Conservation (phyloP, 1,139 yeast genomes). For the Ogataea hybrid region DNA sequence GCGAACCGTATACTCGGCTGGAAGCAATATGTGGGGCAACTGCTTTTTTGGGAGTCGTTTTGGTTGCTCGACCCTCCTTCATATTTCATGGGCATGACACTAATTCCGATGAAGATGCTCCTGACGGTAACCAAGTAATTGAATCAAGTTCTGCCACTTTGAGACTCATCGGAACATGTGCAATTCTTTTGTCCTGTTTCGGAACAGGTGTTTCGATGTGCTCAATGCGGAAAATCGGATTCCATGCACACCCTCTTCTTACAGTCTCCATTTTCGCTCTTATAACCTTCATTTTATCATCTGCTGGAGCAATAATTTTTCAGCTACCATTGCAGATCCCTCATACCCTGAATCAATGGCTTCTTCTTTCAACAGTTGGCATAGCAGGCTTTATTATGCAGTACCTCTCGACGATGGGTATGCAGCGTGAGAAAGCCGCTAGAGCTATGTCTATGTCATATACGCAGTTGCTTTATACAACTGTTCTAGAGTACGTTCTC, state of each 20-base stretch:
- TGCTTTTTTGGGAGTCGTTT: slow-evolving; percentile 71
- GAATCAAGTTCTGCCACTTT: slow-evolving; percentile 33
- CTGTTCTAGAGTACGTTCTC: slow-evolving; percentile 69
- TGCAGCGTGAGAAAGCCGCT: slow-evolving; percentile 79
- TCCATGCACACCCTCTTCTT: slow-evolving; percentile 72
- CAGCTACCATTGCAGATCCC: slow-evolving; percentile 69
- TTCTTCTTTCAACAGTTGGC: slow-evolving; percentile 59
- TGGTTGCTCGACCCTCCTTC: slow-evolving; percentile 82
- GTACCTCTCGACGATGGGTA: slow-evolving; percentile 73
- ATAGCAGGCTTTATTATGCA: slow-evolving; percentile 81
- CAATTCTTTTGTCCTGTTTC: slow-evolving; percentile 66
- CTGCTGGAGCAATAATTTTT: slow-evolving; percentile 47
- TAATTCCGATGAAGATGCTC: slow-evolving; percentile 11
- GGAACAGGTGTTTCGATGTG: slow-evolving; percentile 75
- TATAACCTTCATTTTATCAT: slow-evolving; percentile 54
- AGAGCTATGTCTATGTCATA: slow-evolving; percentile 75
- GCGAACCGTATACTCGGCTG: slow-evolving; percentile 62
- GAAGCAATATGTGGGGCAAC: slow-evolving; percentile 70
- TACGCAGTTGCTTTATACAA: slow-evolving; percentile 73
- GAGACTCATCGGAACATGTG: slow-evolving; percentile 53
- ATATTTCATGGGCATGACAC: slow-evolving; percentile 47
- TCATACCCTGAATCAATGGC: slow-evolving; percentile 59
- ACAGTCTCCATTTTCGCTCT: slow-evolving; percentile 77
- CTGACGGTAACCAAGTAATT: slow-evolving; percentile 21
- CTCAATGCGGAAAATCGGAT: slow-evolving; percentile 71